Percentiles rank a stretch among this genome's conserved stretches.
Conservation (phyloP, 345 rosid genomes). For the Corymbia maculata region DNA sequence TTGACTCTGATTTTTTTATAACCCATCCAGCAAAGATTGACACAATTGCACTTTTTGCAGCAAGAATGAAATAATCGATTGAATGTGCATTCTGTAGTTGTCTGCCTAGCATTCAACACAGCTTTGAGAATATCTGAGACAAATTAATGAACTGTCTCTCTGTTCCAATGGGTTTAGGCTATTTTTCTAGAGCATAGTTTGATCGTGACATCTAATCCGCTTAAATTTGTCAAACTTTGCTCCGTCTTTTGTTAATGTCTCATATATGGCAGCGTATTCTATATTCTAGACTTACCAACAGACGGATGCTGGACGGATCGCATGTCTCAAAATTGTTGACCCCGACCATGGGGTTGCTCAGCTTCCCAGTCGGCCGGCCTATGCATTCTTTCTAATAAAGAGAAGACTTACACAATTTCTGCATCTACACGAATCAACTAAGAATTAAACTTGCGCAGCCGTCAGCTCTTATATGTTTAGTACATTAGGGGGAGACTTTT, state of each 20-base stretch:
- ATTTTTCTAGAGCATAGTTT: background rate
- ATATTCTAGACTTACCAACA: background rate
- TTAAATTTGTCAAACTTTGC: background rate
- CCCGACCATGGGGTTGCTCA: background rate
- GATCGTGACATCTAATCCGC: background rate
- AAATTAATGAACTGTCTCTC: background rate
- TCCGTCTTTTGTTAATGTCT: background rate
- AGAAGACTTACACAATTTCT: background rate
- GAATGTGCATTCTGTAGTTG: background rate
- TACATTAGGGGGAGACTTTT: background rate
- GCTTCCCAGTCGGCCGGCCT: background rate
- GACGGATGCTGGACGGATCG: background rate
- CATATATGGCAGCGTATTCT: background rate
- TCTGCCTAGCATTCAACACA: background rate
- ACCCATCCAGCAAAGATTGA: background rate
- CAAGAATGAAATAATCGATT: background rate
- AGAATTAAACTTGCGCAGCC: background rate
- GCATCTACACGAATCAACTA: background rate
- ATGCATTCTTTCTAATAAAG: background rate
- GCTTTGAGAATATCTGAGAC: background rate
- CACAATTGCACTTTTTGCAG: background rate
- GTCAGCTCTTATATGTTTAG: background rate
- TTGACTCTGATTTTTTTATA: background rate
- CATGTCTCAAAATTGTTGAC: background rate
- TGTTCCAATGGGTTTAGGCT: background rate